Evolutionary conservation across 306 rosid species (phyloP), one percentile per base, ranked within the genome.

Genomic region (Carpinus fangiana): DNA sequence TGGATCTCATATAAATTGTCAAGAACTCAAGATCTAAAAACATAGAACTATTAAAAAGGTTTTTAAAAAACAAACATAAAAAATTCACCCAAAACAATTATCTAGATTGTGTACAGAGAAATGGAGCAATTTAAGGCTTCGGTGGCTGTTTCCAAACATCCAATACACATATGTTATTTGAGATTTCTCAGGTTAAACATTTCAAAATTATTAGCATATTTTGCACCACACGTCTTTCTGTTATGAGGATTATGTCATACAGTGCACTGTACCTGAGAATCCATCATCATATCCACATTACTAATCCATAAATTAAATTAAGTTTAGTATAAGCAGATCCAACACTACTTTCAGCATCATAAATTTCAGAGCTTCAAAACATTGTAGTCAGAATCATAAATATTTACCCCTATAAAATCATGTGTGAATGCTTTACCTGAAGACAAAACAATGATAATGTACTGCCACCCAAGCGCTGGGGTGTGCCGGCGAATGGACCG

Each of bases 391-490:
- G 4, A 31, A 59, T 60, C 13, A 12, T 60, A 64, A 64, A 34
- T 64, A 36, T 7, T 64, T 31, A 64, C 17, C 70, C 23, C 21
- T 11, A 28, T 13, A 38, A 66, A 66, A 41, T 66, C 18, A 12
- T 13, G 56, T 36, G 18, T 3, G 18, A 17, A 18, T 31, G 73
- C 36, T 53, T 76, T 78, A 96, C 99, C 98, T 88, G 98, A 88
- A 4, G 98, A 86, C 82, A 90, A 84, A 79, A 96, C 96, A 65
- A 91, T 86, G 54, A 93, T 93, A 80, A 96, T 71, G 87, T 93
- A 93, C 85, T 89, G 99, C 98, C 99, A 96, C 21, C 96, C 98
- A 75, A 96, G 86, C 14, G 99, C 87, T 1, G 99, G 99, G 76
- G 81, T 84, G 81, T 93, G 99, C 80, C 96, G 90, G 26, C 96